Conservation (phyloP, 257 asterid genomes). For the Capsicum baccatum region DNA sequence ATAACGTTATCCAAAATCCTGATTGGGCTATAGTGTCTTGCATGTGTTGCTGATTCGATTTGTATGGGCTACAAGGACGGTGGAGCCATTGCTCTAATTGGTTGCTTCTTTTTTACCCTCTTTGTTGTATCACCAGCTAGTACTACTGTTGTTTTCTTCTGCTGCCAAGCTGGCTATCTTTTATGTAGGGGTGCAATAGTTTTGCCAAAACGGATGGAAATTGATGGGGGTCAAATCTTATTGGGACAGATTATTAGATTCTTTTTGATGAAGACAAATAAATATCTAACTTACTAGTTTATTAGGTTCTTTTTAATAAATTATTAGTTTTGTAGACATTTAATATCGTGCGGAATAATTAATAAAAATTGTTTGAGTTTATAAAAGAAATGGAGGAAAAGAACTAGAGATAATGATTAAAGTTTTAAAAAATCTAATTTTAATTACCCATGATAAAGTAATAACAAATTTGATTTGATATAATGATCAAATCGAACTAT, state of each 20-base stretch:
- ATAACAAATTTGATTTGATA: neutral
- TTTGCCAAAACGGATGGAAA: neutral
- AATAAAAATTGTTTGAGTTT: no score
- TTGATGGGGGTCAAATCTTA: neutral
- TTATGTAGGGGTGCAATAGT: neutral
- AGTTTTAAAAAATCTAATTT: neutral
- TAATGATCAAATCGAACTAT: neutral
- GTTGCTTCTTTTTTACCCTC: neutral
- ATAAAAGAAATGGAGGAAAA: no score
- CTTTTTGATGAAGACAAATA: no score
- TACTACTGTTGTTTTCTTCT: no score
- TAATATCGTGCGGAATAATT: no score
- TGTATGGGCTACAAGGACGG: neutral
- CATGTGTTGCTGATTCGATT: neutral
- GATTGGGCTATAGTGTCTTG: slow-evolving; percentile 6
- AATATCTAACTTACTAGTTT: no score
- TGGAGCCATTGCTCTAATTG: neutral
- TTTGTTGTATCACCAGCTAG: no score
- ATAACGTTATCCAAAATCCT: slow-evolving; percentile 22
- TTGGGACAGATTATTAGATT: neutral
- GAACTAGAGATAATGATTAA: no score
- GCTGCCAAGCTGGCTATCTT: neutral
- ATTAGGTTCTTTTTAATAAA: no score
- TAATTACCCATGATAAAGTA: neutral
- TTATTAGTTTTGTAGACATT: no score